Evolutionary conservation across 129 eudicot species (phyloP), one percentile per base, ranked within the genome.

Genomic region (Ambrosia trifida): DNA sequence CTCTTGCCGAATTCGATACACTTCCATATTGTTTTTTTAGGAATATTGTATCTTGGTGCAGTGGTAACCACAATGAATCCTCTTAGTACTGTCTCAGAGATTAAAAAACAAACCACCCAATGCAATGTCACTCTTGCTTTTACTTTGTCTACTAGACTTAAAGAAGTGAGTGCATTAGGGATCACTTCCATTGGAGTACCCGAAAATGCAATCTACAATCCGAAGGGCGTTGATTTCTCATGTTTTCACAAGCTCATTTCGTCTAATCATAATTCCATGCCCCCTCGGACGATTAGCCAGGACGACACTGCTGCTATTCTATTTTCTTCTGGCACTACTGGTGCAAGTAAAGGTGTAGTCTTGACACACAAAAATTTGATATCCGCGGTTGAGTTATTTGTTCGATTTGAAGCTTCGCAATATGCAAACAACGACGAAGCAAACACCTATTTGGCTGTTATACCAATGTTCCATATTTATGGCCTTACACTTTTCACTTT

Each of bases 251-350:
- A 70, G 52, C 81, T 88, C 0, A 59, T 88, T 66, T 53, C 77
- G 7, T 58, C 78, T 53, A 71, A 86, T 59, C 81, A 76, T 5
- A 58, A 10, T 28, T 33, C 53, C 76, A 51, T 83, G 2, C 84
- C 84, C 6, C 82, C 84, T 36, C 76, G 78, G 56, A 64, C 14
- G 20, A 84, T 88, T 28, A 82, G 43, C 13, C 96, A 86, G 64
- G 66, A 81, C 17, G 96, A 91, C 56, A 81, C 85, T n/a, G 97
- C 97, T 0, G 93, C 89, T 0, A 86, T 91, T 30, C 43, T 91
- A 79, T 83, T 78, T 68, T 86, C 97, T 0, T 91, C 97, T 0
- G 97, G 97, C 53, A 91, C 97, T 8, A 91, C 93, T 6, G 96
- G 97, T 58, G 62, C 69, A 68, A 20, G 83, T 44, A 91, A 91